A percentile compares a stretch with the other conserved stretches of the same genome.
phyloP scores from a whole-genome alignment of 2,329 filamentous ascomycete genomes.

The Arthroderma sp. region DNA sequence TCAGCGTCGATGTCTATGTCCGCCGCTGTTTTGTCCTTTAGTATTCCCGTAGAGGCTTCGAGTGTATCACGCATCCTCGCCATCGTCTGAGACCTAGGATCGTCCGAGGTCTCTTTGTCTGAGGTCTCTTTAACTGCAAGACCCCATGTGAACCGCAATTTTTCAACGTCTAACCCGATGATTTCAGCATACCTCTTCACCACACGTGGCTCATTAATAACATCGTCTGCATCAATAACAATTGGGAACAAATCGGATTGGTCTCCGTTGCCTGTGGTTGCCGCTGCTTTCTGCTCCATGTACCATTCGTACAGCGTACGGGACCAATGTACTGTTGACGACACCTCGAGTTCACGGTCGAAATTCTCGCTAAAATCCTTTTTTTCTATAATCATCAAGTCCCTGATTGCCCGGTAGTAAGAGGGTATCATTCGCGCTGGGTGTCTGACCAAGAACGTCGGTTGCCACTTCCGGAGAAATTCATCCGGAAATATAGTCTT shows the following conservation, averaged over 20 bases:
- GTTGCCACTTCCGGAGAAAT: constrained; percentile 19
- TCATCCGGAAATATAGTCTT: constrained; percentile 23
- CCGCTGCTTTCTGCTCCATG: constrained; percentile 12
- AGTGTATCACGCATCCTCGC: constrained; percentile 18
- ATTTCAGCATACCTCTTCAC: constrained; percentile 17
- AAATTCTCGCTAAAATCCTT: neutral
- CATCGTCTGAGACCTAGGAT: neutral
- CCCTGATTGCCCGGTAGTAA: constrained; percentile 16
- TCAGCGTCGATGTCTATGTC: constrained; percentile 23
- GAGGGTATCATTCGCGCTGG: constrained; percentile 28
- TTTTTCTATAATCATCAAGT: neutral
- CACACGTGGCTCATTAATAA: constrained; percentile 22
- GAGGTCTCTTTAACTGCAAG: neutral
- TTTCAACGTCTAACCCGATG: constrained; percentile 21
- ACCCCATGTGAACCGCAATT: constrained; percentile 22
- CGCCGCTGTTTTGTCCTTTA: constrained; percentile 18
- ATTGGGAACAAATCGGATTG: constrained; percentile 13
- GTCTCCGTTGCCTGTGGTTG: neutral
- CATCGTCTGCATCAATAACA: constrained; percentile 27
- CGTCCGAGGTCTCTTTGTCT: neutral
- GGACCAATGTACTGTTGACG: constrained; percentile 17
- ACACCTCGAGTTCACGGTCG: neutral
- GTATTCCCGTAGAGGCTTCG: constrained; percentile 20
- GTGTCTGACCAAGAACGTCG: constrained; percentile 26
- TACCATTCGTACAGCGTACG: constrained; percentile 26